Evolutionary conservation across 2,329 filamentous ascomycete genomes (phyloP).

Genomic region (Parascedosporium putredinis): DNA sequence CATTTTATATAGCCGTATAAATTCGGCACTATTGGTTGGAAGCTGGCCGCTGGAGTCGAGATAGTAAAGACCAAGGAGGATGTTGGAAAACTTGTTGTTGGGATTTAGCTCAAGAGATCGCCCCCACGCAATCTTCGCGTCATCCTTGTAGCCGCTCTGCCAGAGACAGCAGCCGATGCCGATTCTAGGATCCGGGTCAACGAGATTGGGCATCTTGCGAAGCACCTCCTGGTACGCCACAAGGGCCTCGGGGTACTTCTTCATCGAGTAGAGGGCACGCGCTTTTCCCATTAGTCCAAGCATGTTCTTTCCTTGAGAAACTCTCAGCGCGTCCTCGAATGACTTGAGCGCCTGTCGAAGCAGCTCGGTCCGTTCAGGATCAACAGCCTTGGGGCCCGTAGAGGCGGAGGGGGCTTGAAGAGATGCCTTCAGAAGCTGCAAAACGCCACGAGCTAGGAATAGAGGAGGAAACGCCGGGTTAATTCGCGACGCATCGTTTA

Average conservation of each 20-base stretch:
- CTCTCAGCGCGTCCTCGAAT: conserved; percentile 85
- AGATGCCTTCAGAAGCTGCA: conserved; percentile 80
- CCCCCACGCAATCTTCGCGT: conserved; percentile 86
- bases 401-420: conserved; percentile 56
- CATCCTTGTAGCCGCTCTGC: conserved; percentile 90
- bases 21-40: conserved; percentile 73
- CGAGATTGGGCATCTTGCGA: conserved; percentile 72
- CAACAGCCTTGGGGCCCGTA: conserved; percentile 54
- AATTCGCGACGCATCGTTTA: conserved; percentile 92
- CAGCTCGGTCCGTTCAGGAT: conserved; percentile 67
- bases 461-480: conserved; percentile 88
- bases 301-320: conserved; percentile 79
- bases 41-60: conserved; percentile 78
- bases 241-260: conserved; percentile 75
- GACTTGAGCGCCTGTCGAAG: conserved; percentile 79
- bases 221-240: conserved; percentile 80
- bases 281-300: conserved; percentile 87
- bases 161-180: conserved; percentile 96
- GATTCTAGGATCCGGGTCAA: conserved; percentile 89
- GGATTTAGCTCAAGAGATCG: conserved; percentile 64
- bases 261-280: conserved; percentile 74
- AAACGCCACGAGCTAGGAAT: conserved; percentile 80
- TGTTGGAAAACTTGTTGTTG: conserved; percentile 80
- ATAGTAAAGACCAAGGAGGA: conserved; percentile 82
- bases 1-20: conserved; percentile 76